A percentile compares a stretch with the other conserved stretches of the same genome.
phyloP scores from a whole-genome alignment of 2,329 filamentous ascomycete species.

The Neocucurbitaria cava region DNA sequence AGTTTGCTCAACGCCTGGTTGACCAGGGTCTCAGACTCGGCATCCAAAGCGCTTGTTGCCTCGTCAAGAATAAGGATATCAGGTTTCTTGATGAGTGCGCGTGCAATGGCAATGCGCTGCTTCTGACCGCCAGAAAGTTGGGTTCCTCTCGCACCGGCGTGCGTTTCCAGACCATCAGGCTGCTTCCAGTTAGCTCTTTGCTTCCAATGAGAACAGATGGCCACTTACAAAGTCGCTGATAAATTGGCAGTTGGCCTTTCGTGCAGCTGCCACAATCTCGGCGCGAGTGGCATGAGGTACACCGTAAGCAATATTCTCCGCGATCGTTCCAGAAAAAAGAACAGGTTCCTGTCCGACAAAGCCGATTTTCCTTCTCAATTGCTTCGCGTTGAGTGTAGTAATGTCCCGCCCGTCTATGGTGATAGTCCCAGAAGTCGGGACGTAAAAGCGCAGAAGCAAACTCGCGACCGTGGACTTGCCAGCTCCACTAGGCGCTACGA shows the following conservation, averaged over 20 bases:
- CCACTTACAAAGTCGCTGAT: conserved; percentile 85
- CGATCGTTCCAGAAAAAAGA: conserved; percentile 83
- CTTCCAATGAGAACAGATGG: neutral
- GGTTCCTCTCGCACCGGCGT: conserved; percentile 88
- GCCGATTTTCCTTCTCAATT: conserved; percentile 87
- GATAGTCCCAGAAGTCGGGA: conserved; percentile 77
- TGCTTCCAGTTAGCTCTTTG: conserved; percentile 38
- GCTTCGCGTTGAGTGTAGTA: conserved; percentile 88
- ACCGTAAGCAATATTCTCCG: conserved; percentile 92
- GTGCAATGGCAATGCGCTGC: conserved; percentile 95
- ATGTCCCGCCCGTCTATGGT: conserved; percentile 86
- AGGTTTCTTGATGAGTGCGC: conserved; percentile 91
- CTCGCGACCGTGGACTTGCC: conserved; percentile 96
- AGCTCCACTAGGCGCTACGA: conserved; percentile 94
- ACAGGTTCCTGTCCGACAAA: conserved; percentile 97
- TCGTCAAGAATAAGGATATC: conserved; percentile 98
- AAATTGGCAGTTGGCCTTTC: conserved; percentile 94
- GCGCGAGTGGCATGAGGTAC: conserved; percentile 76
- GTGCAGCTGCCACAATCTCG: conserved; percentile 85
- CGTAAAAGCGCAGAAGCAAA: conserved; percentile 90
- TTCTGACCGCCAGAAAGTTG: conserved; percentile 97
- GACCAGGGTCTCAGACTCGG: conserved; percentile 94
- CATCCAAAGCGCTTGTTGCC: conserved; percentile 91
- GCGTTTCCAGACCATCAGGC: conserved; percentile 93
- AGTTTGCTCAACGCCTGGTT: conserved; percentile 86